Evolutionary conservation across 2,329 filamentous ascomycete genomes (phyloP), one percentile per base, ranked within the genome.

Genomic region (Chaetoscypha palmicola): DNA sequence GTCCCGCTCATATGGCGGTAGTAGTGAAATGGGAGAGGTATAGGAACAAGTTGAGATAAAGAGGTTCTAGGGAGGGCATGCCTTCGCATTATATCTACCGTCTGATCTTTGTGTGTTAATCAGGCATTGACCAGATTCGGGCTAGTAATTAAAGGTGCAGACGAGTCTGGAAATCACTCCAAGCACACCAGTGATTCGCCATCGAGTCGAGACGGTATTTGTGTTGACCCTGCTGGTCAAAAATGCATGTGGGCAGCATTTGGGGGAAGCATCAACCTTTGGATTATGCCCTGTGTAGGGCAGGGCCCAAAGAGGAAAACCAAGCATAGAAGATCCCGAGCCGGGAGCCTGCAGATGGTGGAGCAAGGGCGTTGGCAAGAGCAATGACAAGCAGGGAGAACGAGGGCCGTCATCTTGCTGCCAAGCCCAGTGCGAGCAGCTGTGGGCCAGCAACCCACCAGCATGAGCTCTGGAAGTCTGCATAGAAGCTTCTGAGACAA

Each of bases 161-260:
- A 51, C 52, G 44, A 45, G 63, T 64, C 65, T 66, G 59, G 64
- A 60, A 63, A 62, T 65, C 55, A 61, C 62, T 66, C 64, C 65
- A 72, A 70, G 68, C 69, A 69, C 61, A 62, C 61, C 64, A 63
- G 63, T 62, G 63, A 70, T 66, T 68, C 64, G 63, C 64, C 66
- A 66, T 5, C 68, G 65, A 28, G 66, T 62, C 66, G 64, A 70
- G 68, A 72, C 66, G 57, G 60, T 62, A 67, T 64, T 64, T 61
- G 69, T 71, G 51, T 56, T 53, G 54, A 46, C 52, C 47, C 50
- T 41, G 40, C 47, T 31, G 49, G 44, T 24, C 35, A 38, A 38
- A 50, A 49, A 57, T 54, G 52, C 52, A 48, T 54, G 48, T 52
- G 49, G 49, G 40, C 42, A 47, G 46, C 48, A 32, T 51, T 39